Evolutionary conservation across 2,329 filamentous ascomycete species (phyloP).

Genomic region (Pseudopithomyces chartarum): DNA sequence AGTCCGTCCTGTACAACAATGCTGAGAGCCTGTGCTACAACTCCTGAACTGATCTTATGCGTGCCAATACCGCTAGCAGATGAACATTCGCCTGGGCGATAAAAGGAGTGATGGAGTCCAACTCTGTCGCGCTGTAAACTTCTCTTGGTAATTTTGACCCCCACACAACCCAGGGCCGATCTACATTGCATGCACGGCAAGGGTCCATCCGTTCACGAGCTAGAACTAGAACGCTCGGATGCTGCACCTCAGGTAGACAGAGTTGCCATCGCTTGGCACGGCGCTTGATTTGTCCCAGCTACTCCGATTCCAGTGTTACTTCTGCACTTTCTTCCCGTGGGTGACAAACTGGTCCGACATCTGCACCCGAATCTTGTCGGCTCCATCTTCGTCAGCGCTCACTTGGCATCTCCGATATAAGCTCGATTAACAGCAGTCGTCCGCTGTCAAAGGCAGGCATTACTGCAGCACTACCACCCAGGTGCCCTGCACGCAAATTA

Average conservation of each 20-base stretch:
- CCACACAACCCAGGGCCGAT: constrained; percentile 12
- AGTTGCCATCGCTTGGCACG: constrained; percentile 11
- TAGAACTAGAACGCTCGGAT: constrained; percentile 17
- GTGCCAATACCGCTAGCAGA: constrained; percentile 10
- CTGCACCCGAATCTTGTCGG: no score
- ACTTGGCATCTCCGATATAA: no score
- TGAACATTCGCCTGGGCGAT: not conserved
- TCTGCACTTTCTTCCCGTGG: not conserved
- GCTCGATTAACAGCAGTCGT: not conserved
- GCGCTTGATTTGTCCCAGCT: not conserved
- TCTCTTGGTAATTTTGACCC: constrained; percentile 13
- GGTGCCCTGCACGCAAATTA: not conserved
- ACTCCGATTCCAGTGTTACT: constrained; percentile 6
- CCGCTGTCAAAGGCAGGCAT: not conserved
- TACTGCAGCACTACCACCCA: not conserved
- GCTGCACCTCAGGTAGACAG: constrained; percentile 18
- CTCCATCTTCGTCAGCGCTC: not conserved
- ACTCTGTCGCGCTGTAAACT: not conserved
- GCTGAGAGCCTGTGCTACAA: constrained; percentile 12
- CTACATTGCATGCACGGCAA: constrained; percentile 19
- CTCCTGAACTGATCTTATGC: constrained; percentile 21
- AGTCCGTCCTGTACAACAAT: not conserved
- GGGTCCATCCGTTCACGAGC: constrained; percentile 13
- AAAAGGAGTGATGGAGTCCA: not conserved
- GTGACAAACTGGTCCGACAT: no score